phyloP scores from a whole-genome alignment of 2,329 filamentous ascomycete species.

The Tolypocladium tundrense region DNA sequence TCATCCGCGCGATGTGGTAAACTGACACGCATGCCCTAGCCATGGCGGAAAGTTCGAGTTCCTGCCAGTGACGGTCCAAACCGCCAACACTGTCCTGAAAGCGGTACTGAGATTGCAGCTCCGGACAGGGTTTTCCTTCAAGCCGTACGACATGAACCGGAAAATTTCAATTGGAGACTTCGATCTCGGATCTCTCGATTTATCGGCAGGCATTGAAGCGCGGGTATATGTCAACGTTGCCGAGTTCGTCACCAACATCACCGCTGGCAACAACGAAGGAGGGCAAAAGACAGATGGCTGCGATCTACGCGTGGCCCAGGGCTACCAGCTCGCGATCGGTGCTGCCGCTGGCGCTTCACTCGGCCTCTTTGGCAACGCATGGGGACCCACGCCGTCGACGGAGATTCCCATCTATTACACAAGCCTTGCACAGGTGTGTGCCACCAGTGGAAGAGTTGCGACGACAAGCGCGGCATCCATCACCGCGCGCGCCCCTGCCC shows the following conservation, averaged over 20 bases:
- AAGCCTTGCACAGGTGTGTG: slow-evolving; percentile 20
- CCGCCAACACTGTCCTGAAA: slow-evolving; percentile 27
- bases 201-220: slow-evolving; percentile 35
- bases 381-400: slow-evolving; percentile 37
- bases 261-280: slow-evolving; percentile 17
- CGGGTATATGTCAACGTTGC: slow-evolving; percentile 41
- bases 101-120: slow-evolving; percentile 37
- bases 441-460: background rate
- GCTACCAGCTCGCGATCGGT: slow-evolving; percentile 41
- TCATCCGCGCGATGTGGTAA: background rate
- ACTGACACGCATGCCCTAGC: slow-evolving; percentile 15
- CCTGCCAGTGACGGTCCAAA: slow-evolving; percentile 40
- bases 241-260: slow-evolving; percentile 43
- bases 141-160: background rate
- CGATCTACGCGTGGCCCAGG: slow-evolving; percentile 32
- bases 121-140: slow-evolving; percentile 28
- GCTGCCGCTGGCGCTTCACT: slow-evolving; percentile 43
- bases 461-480: background rate
- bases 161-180: slow-evolving; percentile 4
- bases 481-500: background rate
- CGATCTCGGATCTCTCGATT: slow-evolving; percentile 8
- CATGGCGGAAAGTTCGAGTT: slow-evolving; percentile 45
- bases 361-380: slow-evolving; percentile 29
- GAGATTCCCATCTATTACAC: slow-evolving; percentile 43
- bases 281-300: slow-evolving; percentile 27